Conservation (phyloP, 352 stramenopile genomes). For the Pythium chondricola region DNA sequence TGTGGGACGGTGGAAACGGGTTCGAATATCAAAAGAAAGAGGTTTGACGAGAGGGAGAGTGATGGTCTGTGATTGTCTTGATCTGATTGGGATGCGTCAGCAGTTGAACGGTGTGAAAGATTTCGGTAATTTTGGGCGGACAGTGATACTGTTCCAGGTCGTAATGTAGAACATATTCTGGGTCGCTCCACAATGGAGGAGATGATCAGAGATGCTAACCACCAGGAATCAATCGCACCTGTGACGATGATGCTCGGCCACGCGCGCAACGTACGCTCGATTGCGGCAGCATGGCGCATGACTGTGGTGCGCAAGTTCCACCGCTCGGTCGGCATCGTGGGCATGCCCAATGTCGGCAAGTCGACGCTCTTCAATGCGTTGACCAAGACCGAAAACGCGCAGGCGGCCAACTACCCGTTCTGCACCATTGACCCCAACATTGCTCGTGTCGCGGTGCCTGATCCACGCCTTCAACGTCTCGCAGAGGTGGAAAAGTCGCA, state of each 20-base stretch:
- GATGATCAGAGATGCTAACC: no score
- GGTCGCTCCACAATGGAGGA: conserved; percentile 4
- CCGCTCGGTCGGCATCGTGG: conserved; percentile 82
- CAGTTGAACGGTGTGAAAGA: background rate
- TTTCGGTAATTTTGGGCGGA: background rate
- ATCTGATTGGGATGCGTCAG: background rate
- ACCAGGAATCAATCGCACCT: no score
- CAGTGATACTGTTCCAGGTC: background rate
- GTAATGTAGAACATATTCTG: background rate
- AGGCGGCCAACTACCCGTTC: conserved; percentile 87
- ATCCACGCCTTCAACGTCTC: conserved; percentile 51
- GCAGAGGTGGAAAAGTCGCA: conserved; percentile 74
- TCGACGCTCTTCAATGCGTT: conserved; percentile 87
- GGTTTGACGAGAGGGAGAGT: background rate
- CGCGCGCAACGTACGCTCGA: no score
- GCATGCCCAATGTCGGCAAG: conserved; percentile 88
- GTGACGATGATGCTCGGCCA: no score
- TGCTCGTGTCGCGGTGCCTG: conserved; percentile 65
- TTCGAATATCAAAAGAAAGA: background rate
- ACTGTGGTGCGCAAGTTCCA: conserved; percentile 42
- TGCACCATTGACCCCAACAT: conserved; percentile 88
- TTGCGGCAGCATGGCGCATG: background rate
- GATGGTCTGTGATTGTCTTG: background rate
- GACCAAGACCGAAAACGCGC: conserved; percentile 78
- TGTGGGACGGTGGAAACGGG: background rate